Base-by-base conservation (phyloP, 2,329 filamentous ascomycete genomes). In the Rasamsonia emersonii region DNA sequence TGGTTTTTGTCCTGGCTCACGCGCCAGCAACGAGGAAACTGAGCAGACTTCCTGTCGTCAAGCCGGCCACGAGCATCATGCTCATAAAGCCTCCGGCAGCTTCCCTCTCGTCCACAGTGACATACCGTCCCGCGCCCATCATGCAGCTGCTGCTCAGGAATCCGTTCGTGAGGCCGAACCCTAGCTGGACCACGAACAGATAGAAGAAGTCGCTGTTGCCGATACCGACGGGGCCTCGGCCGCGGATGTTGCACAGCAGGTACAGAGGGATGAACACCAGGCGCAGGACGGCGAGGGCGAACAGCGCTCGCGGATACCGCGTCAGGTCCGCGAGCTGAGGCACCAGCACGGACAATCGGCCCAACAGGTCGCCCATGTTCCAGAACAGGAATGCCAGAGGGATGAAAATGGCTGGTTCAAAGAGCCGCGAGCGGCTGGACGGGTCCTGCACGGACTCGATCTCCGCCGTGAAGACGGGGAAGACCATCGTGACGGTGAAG, bases 61-160 rank as follows among this genome's bases (percentile, higher is more conserved):
- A 61, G 0, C 91, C 91, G 4, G 74, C 76, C 11, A 95, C 84
- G n/a, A 96, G 73, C 56, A 81, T 86, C 41, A 95, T 58, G 3
- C 83, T 82, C 91, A 98, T 96, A 56, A 96, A 96, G 1, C 82
- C 86, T 28, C 89, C 91, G 0, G 86, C 79, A 4, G 86, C 88
- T 62, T 94, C 86, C 19, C 82, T 71, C 64, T 98, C 89, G 7
- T 79, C 77, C 2, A 80, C 75, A 3, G 80, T 79, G 1, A 96
- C 88, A 74, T 79, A 89, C 44, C 83, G 77, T 0, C 73, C 75
- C 1, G 86, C 81, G 1, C 82, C 82, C 75, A 96, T 93, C 88
- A 98, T 96, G 56, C 82, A 86, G 45, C 74, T 82, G 35, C 82
- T 85, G 18, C 83, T 82, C 9, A 98, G 59, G 70, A 82, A 96